These are phyloP conservation scores for Pezicula neosporulosa DNA, from an alignment of 2,329 filamentous ascomycete species.

Conservation along the genomic window DNA sequence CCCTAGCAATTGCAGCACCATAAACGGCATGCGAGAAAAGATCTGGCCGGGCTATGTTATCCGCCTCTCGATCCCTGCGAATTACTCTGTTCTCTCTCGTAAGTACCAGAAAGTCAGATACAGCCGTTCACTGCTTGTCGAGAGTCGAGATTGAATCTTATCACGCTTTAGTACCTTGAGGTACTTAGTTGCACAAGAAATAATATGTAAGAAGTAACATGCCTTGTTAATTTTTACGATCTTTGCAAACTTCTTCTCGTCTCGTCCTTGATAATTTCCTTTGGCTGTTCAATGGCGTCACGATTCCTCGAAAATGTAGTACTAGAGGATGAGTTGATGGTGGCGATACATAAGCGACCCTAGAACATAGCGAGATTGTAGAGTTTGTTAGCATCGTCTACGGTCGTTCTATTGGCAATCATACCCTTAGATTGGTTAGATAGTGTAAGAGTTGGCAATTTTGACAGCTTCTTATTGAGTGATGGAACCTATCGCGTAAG, in stretches of 20 bases:
- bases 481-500: constrained; percentile 37
- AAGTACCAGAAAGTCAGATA: constrained; percentile 34
- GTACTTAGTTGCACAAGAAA: no score
- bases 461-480: constrained; percentile 30
- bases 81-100: background rate
- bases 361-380: background rate
- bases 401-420: constrained; percentile 20
- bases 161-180: no score
- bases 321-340: constrained; percentile 9
- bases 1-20: background rate
- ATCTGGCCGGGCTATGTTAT: constrained; percentile 36
- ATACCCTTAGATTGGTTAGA: constrained; percentile 14
- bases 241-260: background rate
- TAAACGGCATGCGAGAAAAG: constrained; percentile 32
- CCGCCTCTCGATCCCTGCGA: background rate
- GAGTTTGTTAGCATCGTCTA: constrained; percentile 15
- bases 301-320: constrained; percentile 8
- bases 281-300: background rate
- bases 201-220: background rate
- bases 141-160: no score
- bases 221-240: background rate
- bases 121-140: background rate
- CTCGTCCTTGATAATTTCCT: constrained; percentile 9
- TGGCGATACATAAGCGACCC: background rate
- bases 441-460: constrained; percentile 45